Evolutionary conservation across 2,329 filamentous ascomycete species (phyloP), one percentile per base, ranked within the genome.

Genomic region (Xylaria sp.): DNA sequence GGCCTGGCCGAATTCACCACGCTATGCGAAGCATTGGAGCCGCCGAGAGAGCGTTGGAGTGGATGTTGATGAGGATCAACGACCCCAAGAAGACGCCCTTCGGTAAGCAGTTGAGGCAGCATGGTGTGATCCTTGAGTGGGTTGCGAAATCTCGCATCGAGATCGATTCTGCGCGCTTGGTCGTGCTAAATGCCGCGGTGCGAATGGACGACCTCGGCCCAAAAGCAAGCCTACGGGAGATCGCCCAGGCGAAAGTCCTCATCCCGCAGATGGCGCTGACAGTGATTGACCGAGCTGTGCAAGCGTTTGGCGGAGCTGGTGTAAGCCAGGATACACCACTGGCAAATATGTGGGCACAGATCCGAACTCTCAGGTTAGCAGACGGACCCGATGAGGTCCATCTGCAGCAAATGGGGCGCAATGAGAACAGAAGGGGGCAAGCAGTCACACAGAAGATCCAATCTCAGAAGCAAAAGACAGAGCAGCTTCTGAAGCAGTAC

Each of bases 371-470:
- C 78, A 84, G 92, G 64, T 87, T 97, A 70, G 93, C 92, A 0
- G 95, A 99, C 78, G 95, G 95, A 0, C 95, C 95, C 0, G 95
- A 99, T 78, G 95, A 99, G 86, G 95, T 98, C 64, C 95, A 96
- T 77, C 78, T 94, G 68, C 82, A 92, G 76, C 92, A 95, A 80
- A 82, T 95, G 81, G 92, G 91, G 15, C 83, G 84, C 70, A 92
- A 92, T 70, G 92, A 95, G 83, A 94, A 92, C 76, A 90, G 85
- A 77, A 84, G 86, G 67, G 89, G 87, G 60, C 75, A 79, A 67
- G 85, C 83, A 69, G 84, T 88, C 49, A 81, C 88, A 45, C 80
- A 83, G 64, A 84, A 84, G 73, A 87, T 93, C 60, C 78, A 83
- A 69, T 81, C 78, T 73, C 91, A 94, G 80, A 84, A 82, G 75